Evolutionary conservation across 2,329 filamentous ascomycete species (phyloP), one percentile per base, ranked within the genome.

Genomic region (Calycina herbarum): DNA sequence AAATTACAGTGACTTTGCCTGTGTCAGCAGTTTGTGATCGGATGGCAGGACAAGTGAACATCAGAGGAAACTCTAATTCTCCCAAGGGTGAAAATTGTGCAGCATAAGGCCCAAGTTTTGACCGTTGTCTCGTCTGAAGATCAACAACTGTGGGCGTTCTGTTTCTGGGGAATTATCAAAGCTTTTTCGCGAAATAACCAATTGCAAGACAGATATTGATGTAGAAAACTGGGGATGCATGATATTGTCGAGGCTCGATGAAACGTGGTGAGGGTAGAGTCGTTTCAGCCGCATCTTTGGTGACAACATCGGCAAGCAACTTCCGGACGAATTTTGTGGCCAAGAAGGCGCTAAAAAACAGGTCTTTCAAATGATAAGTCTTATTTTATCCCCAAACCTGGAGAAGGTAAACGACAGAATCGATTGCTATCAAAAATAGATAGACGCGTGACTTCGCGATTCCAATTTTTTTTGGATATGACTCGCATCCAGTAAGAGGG

Each of bases 71-170:
- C 7, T 60, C 35, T 57, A 33, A 24, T 57, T 2, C 8, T 38
- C 8, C 8, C 56, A 17, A 31, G 20, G 45, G 17, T 29, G 38
- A 11, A 27, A 24, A 33, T n/a, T 58, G 27, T n/a, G 29, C n/a
- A 31, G 59, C 40, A 48, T 33, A 29, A 57, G 20, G 20, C 17
- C 38, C 42, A 31, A 54, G n/a, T 38, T 17, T 35, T 20, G 48
- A 35, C 11, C 11, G 40, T 27, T 45, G 62, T 64, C 62, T 64
- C 62, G 62, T 60, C 62, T 35, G 57, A 64, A 59, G 42, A 59
- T 60, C 45, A 54, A 4, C 40, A 40, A 40, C 62, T 31, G 42
- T 64, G 57, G 57, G 61, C 48, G 54, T 29, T 57, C 54, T 35
- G 11, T 29, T 57, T 35, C 54, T 57, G 54, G 54, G 54, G 24